A percentile compares a stretch with the other conserved stretches of the same genome.
These are phyloP conservation scores for Leccinellum rugosiceps DNA, from an alignment of 768 basidiomycete species.

Conservation along the genomic window DNA sequence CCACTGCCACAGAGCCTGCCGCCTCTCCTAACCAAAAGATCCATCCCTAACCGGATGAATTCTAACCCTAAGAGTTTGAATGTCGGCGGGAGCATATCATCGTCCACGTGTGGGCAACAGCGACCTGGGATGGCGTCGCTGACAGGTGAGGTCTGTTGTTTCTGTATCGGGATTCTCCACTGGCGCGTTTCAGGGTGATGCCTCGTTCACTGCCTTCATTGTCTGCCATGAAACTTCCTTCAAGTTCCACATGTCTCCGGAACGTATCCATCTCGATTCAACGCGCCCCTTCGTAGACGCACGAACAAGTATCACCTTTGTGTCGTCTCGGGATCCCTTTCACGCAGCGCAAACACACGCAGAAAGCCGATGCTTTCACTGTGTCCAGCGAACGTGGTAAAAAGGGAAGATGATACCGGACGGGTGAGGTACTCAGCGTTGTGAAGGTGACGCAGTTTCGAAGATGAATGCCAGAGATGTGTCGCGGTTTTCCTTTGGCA, in stretches of 20 bases:
- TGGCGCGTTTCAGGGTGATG: slow-evolving; percentile 12
- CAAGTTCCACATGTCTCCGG: slow-evolving; percentile 47
- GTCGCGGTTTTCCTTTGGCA: slow-evolving; percentile 40
- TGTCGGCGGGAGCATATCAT: slow-evolving; percentile 31
- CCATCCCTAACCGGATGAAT: slow-evolving; percentile 46
- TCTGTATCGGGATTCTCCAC: slow-evolving; percentile 1
- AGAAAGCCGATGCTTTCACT: slow-evolving; percentile 28
- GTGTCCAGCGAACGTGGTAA: slow-evolving; percentile 18
- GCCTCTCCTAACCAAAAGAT: slow-evolving; percentile 50
- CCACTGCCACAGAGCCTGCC: slow-evolving; percentile 30
- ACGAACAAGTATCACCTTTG: slow-evolving; percentile 48
- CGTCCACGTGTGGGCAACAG: slow-evolving; percentile 20
- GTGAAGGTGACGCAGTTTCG: slow-evolving; percentile 5
- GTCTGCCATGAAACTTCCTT: slow-evolving; percentile 40
- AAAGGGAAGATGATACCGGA: slow-evolving; percentile 47
- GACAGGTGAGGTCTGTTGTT: slow-evolving; percentile 10
- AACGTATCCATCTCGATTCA: slow-evolving; percentile 38
- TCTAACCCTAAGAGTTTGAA: slow-evolving; percentile 58
- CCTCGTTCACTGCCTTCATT: slow-evolving; percentile 21
- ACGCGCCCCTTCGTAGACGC: slow-evolving; percentile 12
- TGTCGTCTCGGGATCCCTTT: slow-evolving; percentile 52
- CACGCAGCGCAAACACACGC: slow-evolving; percentile 17
- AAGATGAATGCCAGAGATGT: slow-evolving; percentile 42
- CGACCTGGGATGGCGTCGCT: slow-evolving; percentile 23
- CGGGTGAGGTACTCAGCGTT: slow-evolving; percentile 38